Evolutionary conservation across 1,284 basidiomycete species (phyloP), one percentile per base, ranked within the genome.

Genomic region (Cronartium quercuum): DNA sequence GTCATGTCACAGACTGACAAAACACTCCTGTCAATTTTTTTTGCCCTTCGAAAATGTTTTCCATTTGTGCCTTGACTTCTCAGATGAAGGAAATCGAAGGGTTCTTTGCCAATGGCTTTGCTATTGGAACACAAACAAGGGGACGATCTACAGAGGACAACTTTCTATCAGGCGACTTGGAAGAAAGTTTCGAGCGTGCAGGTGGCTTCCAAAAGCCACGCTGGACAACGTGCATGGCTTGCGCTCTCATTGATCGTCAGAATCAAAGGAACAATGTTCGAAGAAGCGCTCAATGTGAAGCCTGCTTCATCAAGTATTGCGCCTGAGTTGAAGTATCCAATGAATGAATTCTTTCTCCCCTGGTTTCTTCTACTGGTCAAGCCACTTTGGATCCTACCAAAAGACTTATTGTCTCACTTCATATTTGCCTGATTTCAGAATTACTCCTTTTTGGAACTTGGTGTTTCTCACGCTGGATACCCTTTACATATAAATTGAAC

Each of bases 21-120:
- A 15, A 10, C 35, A 15, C 18, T 67, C 29, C 21, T 34, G n/a
- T 9, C 12, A 3, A 58, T 35, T 9, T 1, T 41, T 18, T 21
- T 38, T 60, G 37, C n/a, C 60, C 62, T n/a, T 38, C 34, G 7
- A 29, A 3, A 21, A 21, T 3, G 34, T 40, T 38, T 35, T 21
- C 18, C 6, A n/a, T 2, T 62, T 51, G 29, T 61, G 38, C 18
- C 13, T 66, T 18, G 13, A n/a, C 7, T 74, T 29, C 4, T 34
- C 24, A 66, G 71, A 35, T 60, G 60, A 64, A 15, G 0, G 51
- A 74, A 18, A 66, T 74, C 51, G 71, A 74, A 12, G 71, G 35
- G 35, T 55, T 74, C 29, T 74, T 74, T 44, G 71, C 64, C 12
- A 74, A 74, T 67, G 71, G 71, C 6, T 74, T 74, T 61, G 71